phyloP scores from a whole-genome alignment of 2,329 filamentous ascomycete genomes.

The Trichoderma sp. region DNA sequence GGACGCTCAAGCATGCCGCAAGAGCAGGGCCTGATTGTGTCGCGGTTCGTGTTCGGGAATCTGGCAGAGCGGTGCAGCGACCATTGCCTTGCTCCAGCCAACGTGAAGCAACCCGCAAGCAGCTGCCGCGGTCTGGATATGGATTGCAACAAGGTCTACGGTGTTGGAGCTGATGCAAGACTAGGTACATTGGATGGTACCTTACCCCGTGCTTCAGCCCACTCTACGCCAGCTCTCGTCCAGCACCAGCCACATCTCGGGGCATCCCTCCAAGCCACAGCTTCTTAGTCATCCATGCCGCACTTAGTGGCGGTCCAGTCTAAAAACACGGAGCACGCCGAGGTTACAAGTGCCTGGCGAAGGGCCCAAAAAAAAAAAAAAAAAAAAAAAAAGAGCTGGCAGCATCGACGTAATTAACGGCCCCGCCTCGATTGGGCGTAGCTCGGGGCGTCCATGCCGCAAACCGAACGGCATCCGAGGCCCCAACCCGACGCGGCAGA shows the following conservation, averaged over 20 bases:
- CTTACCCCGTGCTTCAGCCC: neutral
- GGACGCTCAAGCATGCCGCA: conserved; percentile 1
- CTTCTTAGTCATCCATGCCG: conserved; percentile 7
- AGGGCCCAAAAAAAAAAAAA: neutral
- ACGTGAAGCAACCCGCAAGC: neutral
- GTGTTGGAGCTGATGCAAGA: conserved; percentile 6
- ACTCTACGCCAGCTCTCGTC: neutral
- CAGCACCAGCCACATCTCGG: conserved; percentile 3
- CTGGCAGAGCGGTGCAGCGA: neutral
- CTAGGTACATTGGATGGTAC: neutral
- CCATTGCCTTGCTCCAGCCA: neutral
- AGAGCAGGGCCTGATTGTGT: neutral
- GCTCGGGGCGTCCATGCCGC: conserved; percentile 31
- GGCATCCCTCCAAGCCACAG: conserved; percentile 1
- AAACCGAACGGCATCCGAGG: conserved; percentile 41
- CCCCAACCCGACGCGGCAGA: conserved; percentile 32
- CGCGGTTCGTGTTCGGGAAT: neutral
- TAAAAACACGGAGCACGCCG: neutral
- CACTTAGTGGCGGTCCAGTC: neutral
- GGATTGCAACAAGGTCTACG: neutral
- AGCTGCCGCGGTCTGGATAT: conserved; percentile 9
- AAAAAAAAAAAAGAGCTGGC: neutral
- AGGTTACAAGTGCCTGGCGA: neutral
- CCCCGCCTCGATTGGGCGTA: conserved; percentile 21
- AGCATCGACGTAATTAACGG: neutral